Percentiles rank a stretch among this genome's conserved stretches.
Conservation (phyloP, 805 yeast species). For the Yamadazyma akitaensis region DNA sequence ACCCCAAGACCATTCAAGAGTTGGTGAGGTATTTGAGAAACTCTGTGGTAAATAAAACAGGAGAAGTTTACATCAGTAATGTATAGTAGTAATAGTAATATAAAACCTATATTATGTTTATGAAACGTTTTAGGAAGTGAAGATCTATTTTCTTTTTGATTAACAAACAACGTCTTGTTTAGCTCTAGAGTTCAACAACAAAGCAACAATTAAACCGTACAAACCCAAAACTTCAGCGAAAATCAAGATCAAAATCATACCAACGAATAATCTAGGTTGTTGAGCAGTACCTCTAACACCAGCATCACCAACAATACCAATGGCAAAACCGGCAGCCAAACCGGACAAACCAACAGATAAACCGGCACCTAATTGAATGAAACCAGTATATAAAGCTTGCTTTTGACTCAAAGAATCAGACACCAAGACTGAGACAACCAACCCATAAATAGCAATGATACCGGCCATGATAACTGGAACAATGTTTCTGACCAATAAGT, state of each 20-base stretch:
- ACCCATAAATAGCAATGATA: slow-evolving; percentile 97
- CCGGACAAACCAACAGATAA: slow-evolving; percentile 96
- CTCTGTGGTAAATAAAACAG: slow-evolving; percentile 31
- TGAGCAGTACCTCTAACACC: slow-evolving; percentile 99
- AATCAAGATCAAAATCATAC: slow-evolving; percentile 97
- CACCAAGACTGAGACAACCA: slow-evolving; percentile 93
- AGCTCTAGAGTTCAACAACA: slow-evolving; percentile 96
- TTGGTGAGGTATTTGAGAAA: slow-evolving; percentile 29
- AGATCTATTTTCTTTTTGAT: slow-evolving; percentile 15
- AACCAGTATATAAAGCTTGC: slow-evolving; percentile 94
- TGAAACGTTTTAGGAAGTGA: slow-evolving; percentile 6
- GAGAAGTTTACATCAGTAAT: slow-evolving; percentile 29
- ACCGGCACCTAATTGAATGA: slow-evolving; percentile 98
- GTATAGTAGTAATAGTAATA: neutral
- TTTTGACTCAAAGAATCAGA: slow-evolving; percentile 84
- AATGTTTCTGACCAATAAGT: slow-evolving; percentile 84
- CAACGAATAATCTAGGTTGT: slow-evolving; percentile 97
- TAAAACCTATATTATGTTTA: neutral
- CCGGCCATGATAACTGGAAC: slow-evolving; percentile 99
- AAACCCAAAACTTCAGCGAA: slow-evolving; percentile 98
- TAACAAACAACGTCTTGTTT: slow-evolving; percentile 85
- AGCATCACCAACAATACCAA: slow-evolving; percentile 99
- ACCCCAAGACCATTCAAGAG: slow-evolving; percentile 25
- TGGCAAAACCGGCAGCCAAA: slow-evolving; percentile 97
- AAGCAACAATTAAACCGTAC: slow-evolving; percentile 97